A percentile compares a stretch with the other conserved stretches of the same genome.
These are phyloP conservation scores for Xylaria hypoxylon DNA, from an alignment of 2,329 filamentous ascomycete species.

Conservation along the genomic window DNA sequence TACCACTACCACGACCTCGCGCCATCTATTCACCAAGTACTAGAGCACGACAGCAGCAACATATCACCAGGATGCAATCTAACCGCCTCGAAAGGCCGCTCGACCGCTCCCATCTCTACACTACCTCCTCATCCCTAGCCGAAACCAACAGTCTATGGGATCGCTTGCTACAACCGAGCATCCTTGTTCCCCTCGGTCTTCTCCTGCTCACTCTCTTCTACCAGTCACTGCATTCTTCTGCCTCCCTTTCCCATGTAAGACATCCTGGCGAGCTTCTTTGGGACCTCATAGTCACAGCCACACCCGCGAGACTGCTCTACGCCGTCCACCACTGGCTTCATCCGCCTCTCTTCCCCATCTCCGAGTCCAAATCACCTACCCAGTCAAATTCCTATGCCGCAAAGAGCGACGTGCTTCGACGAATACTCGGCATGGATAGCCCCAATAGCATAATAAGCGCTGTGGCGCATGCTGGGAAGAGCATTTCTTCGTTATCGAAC, in stretches of 20 bases:
- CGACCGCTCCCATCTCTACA: conserved; percentile 45
- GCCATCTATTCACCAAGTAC: conserved; percentile 9
- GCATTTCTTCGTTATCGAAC: conserved; percentile 64
- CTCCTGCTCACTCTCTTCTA: conserved; percentile 53
- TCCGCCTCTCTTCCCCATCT: conserved; percentile 57
- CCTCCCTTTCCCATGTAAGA: conserved; percentile 50
- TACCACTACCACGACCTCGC: conserved; percentile 10
- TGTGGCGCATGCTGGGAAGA: conserved; percentile 68
- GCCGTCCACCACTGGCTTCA: conserved; percentile 67
- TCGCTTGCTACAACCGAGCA: conserved; percentile 52
- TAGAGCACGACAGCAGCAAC: background rate
- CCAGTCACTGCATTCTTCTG: conserved; percentile 50
- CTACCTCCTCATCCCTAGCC: conserved; percentile 40
- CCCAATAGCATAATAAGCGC: conserved; percentile 65
- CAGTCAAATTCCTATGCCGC: conserved; percentile 61
- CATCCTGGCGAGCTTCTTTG: conserved; percentile 64
- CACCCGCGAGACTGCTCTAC: conserved; percentile 69
- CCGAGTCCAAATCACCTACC: conserved; percentile 52
- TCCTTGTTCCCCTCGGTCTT: conserved; percentile 52
- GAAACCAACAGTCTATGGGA: conserved; percentile 47
- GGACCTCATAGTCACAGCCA: conserved; percentile 68
- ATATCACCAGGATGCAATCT: conserved; percentile 54
- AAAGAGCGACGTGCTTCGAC: conserved; percentile 74
- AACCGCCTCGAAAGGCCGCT: conserved; percentile 49
- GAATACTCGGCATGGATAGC: conserved; percentile 70